Conservation (phyloP, 148 eudicot species). For the Chenopodium formosanum region DNA sequence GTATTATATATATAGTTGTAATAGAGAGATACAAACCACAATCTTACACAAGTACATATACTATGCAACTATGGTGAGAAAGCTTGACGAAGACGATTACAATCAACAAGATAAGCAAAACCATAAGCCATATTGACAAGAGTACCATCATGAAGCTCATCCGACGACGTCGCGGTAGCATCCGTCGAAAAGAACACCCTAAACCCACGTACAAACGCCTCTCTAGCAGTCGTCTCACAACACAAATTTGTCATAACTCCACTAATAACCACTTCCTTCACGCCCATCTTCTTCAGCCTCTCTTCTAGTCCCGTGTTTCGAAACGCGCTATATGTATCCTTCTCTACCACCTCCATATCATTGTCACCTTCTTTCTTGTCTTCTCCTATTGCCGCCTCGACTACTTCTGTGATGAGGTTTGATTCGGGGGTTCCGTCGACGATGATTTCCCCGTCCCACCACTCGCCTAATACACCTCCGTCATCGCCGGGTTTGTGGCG, state of each 20-base stretch:
- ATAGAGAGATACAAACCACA: too few relatives aligned
- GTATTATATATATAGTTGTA: too few relatives aligned
- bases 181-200: conserved; percentile 81
- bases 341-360: conserved; percentile 58
- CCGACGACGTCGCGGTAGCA: conserved; percentile 68
- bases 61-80: conserved; percentile 25
- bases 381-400: neutral
- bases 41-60: too few relatives aligned
- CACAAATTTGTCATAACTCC: conserved; percentile 90
- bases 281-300: conserved; percentile 56
- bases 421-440: conserved; percentile 65
- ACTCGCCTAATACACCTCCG: conserved; percentile 60
- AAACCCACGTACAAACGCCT: conserved; percentile 79
- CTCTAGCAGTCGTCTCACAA: conserved; percentile 85
- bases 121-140: conserved; percentile 78
- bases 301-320: conserved; percentile 63
- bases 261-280: conserved; percentile 64
- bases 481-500: conserved; percentile 58
- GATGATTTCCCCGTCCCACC: conserved; percentile 69
- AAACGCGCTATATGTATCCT: conserved; percentile 79
- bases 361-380: neutral
- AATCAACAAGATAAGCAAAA: conserved; percentile 84
- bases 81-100: conserved; percentile 44
- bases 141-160: conserved; percentile 70
- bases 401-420: conserved; percentile 48